phyloP scores from a whole-genome alignment of 2,329 filamentous ascomycete genomes.

The Sporothrix humicola region DNA sequence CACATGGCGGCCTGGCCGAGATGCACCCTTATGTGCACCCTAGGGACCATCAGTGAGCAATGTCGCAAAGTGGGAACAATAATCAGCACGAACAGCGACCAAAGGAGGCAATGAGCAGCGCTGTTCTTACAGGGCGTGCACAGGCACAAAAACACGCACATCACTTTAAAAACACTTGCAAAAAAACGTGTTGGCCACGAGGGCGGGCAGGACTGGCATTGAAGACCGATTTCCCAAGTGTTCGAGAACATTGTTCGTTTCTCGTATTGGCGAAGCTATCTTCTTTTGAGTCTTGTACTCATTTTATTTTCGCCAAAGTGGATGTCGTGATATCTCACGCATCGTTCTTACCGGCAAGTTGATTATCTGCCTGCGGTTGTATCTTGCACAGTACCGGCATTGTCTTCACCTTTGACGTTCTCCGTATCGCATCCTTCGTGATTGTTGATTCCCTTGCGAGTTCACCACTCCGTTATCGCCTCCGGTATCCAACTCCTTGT shows the following conservation, averaged over 20 bases:
- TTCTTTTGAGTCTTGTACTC: not conserved
- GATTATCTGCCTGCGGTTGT: too few relatives aligned
- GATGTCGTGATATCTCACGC: not conserved
- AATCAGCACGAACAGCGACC: not conserved
- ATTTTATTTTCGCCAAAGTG: not conserved
- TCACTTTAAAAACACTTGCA: not conserved
- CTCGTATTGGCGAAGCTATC: not conserved
- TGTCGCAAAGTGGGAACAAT: not conserved
- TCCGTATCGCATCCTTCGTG: not conserved
- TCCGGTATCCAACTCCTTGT: not conserved
- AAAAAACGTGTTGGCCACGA: not conserved
- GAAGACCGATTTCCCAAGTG: not conserved
- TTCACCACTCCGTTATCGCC: not conserved
- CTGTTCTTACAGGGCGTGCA: not conserved
- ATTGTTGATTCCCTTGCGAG: not conserved
- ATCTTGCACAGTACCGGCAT: too few relatives aligned
- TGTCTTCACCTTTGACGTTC: not conserved
- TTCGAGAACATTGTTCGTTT: not conserved
- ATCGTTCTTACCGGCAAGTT: too few relatives aligned
- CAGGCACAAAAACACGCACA: not conserved
- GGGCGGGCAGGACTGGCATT: slow-evolving; percentile 3
- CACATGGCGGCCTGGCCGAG: slow-evolving; percentile 17
- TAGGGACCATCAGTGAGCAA: not conserved
- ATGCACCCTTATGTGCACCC: too few relatives aligned
- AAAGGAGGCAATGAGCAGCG: not conserved